Base-by-base conservation (phyloP, 192 early-diverging fungal genomes). In the Phlyctochytrium planicorne region DNA sequence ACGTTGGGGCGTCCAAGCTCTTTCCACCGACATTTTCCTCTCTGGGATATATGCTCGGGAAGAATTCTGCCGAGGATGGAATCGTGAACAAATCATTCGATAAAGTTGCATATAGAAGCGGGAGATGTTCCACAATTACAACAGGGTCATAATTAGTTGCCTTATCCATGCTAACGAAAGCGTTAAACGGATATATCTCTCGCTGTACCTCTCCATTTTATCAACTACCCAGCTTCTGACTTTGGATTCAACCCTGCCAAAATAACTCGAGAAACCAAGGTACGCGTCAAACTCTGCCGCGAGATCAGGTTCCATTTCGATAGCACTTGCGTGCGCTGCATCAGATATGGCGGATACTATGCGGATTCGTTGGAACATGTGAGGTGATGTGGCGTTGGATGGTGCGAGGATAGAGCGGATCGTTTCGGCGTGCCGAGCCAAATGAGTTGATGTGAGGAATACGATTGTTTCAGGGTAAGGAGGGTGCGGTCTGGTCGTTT, bases 241-340 rank as follows among this genome's bases (percentile, higher is more conserved):
- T 29, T 61, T 68, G 23, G 4, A 16, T 32, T 68, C 67, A 24
- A 68, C 59, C 25, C 30, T 17, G 16, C 24, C 56, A 68, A 60
- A 68, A 68, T 68, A 68, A 17, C 67, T 57, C 25, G 31, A 30
- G 34, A 68, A 68, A 10, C 67, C 67, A 30, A 68, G 30, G 30
- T 68, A 68, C 31, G 67, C 67, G 47, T 68, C 67, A 31, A 68
- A 68, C 20, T 27, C 31, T 10, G 17, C 6, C 67, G 25, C 16
- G 10, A 68, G 30, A n/a, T 68, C 67, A 34, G 56, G 17, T 36
- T 62, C 67, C 6, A 61, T 23, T 4, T 61, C 59, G 2, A 68
- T 32, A 50, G 56, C 67, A 3, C 30, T 34, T 10, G 52, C 67
- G 30, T 68, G 67, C 16, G 35, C 29, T 3, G 34, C 20, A 35